These are phyloP conservation scores for Trichoderma cornu-damae DNA, from an alignment of 2,329 filamentous ascomycete species.

Conservation along the genomic window DNA sequence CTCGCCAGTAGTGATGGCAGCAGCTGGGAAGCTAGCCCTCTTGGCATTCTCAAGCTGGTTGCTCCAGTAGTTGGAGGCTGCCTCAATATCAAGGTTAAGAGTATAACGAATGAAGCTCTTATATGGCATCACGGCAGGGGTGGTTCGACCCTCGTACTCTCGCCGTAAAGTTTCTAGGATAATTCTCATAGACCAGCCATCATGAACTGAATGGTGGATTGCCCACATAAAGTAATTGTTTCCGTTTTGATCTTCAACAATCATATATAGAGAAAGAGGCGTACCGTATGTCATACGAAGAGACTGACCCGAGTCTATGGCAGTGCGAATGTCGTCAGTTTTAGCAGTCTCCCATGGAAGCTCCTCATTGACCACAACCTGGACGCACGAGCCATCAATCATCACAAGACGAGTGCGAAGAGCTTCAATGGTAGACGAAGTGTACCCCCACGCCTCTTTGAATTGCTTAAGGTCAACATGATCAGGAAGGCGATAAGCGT, in stretches of 20 bases:
- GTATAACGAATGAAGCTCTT: constrained; percentile 13
- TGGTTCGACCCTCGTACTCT: constrained; percentile 2
- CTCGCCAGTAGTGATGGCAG: neutral
- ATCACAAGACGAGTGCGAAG: constrained; percentile 17
- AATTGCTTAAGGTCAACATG: constrained; percentile 25
- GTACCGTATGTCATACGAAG: constrained; percentile 12
- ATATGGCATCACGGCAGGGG: neutral
- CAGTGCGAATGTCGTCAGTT: neutral
- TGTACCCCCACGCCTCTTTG: constrained; percentile 27
- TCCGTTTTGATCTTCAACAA: neutral
- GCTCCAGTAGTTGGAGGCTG: constrained; percentile 19
- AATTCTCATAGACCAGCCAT: constrained; percentile 26
- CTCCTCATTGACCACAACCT: constrained; percentile 20
- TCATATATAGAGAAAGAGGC: constrained; percentile 1
- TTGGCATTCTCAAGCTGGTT: constrained; percentile 17
- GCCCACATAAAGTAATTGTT: constrained; percentile 24
- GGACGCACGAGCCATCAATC: constrained; percentile 12
- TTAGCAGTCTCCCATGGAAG: neutral
- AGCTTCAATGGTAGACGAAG: neutral
- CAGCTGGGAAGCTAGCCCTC: constrained; percentile 15
- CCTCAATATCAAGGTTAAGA: constrained; percentile 1
- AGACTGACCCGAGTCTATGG: neutral
- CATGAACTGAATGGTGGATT: constrained; percentile 28
- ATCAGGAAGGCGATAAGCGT: constrained; percentile 30
- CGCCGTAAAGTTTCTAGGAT: constrained; percentile 19